phyloP scores from a whole-genome alignment of 2,329 filamentous ascomycete genomes.

The Pseudogymnoascus sp. region DNA sequence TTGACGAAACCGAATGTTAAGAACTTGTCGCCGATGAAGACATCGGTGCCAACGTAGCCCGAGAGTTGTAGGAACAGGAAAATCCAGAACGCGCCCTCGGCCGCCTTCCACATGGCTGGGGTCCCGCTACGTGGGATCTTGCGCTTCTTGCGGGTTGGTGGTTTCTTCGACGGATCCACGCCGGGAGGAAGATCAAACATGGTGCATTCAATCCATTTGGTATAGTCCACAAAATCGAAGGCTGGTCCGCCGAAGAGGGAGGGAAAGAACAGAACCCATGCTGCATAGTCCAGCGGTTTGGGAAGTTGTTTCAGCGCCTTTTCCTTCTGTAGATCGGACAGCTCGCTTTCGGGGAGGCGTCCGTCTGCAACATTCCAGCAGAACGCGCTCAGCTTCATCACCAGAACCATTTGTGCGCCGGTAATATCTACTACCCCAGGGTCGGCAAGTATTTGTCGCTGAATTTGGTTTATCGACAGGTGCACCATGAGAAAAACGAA shows the following conservation, averaged over 20 bases:
- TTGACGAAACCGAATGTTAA: slow-evolving; percentile 60
- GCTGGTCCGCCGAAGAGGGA: slow-evolving; percentile 82
- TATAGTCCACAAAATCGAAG: slow-evolving; percentile 92
- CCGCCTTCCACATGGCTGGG: slow-evolving; percentile 72
- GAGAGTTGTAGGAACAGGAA: slow-evolving; percentile 67
- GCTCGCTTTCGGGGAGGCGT: slow-evolving; percentile 64
- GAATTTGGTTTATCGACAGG: slow-evolving; percentile 84
- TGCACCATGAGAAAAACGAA: slow-evolving; percentile 94
- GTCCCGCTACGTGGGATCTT: slow-evolving; percentile 87
- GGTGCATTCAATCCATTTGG: slow-evolving; percentile 81
- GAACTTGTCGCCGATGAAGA: slow-evolving; percentile 60
- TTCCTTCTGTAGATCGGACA: slow-evolving; percentile 83
- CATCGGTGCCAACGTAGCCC: slow-evolving; percentile 54
- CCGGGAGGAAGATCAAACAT: slow-evolving; percentile 85
- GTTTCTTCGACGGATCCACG: slow-evolving; percentile 76
- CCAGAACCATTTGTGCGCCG: slow-evolving; percentile 92
- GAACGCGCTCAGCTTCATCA: slow-evolving; percentile 96
- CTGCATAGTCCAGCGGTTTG: slow-evolving; percentile 69
- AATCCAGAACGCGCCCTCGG: slow-evolving; percentile 71
- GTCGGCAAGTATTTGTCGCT: slow-evolving; percentile 64
- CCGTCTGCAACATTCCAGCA: slow-evolving; percentile 98
- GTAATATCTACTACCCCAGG: slow-evolving; percentile 76
- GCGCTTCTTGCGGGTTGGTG: slow-evolving; percentile 79
- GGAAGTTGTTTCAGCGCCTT: slow-evolving; percentile 72
- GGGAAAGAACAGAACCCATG: slow-evolving; percentile 94